Conservation (phyloP, 73 alveolate genomes). For the Stentor coeruleus region DNA sequence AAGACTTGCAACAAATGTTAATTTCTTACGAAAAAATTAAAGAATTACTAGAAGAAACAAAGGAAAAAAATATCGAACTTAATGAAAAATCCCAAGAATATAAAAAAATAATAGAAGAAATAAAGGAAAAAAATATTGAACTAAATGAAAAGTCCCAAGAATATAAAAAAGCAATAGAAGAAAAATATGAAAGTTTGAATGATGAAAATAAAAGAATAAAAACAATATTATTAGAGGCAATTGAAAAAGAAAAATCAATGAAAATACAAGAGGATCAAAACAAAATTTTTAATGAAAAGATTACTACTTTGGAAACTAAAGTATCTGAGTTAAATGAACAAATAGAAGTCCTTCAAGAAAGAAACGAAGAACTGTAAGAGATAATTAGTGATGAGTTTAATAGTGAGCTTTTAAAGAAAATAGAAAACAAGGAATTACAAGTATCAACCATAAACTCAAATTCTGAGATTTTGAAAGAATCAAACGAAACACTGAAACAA, state of each 20-base stretch:
- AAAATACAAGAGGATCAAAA: neutral
- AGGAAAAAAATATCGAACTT: neutral
- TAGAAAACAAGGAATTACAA: neutral
- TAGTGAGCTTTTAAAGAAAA: neutral
- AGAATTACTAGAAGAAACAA: neutral
- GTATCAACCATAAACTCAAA: too few relatives aligned
- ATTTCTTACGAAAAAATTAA: neutral
- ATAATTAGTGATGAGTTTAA: neutral
- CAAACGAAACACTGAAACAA: too few relatives aligned
- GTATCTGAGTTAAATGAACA: neutral
- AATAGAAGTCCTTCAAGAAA: neutral
- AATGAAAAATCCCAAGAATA: neutral
- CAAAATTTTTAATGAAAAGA: neutral
- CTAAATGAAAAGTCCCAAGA: neutral
- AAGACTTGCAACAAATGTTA: neutral
- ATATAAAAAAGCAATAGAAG: neutral
- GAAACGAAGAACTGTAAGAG: neutral
- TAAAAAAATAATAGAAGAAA: neutral
- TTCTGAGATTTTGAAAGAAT: too few relatives aligned
- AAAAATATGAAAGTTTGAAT: neutral
- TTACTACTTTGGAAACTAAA: neutral
- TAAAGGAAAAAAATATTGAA: too few relatives aligned
- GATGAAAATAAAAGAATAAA: too few relatives aligned
- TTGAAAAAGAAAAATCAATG: neutral
- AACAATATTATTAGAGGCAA: neutral